Base-by-base conservation (phyloP, 805 yeast species). In the Metschnikowia continentalis region DNA sequence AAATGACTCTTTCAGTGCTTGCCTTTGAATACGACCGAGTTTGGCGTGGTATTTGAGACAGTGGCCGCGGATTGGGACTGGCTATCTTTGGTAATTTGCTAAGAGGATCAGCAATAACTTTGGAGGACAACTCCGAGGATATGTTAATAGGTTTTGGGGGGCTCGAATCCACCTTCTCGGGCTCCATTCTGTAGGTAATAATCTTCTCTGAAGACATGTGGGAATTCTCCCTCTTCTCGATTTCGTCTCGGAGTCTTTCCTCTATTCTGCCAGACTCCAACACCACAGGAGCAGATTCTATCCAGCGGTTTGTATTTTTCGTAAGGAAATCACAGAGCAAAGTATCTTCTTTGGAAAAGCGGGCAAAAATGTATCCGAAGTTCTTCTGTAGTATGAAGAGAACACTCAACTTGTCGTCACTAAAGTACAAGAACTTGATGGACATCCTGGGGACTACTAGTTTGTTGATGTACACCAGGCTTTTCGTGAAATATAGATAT, bases 381-480 rank as follows among this genome's bases (percentile, higher is more conserved):
- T 46, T 53, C 46, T 56, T 56, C 46, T 42, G 49, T 6, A 56
- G 42, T 35, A 58, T 50, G 30, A 58, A 33, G 7, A 56, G 42
- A 5, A 47, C 53, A 19, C 48, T 37, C 33, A 14, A 11, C 14
- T 32, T 35, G 41, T 48, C 50, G 5, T 47, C 41, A 20, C 52
- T 47, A 42, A 56, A 53, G 46, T 26, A 48, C n/a, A 52, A 53
- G 15, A 40, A 14, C 30, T 41, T 47, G 30, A 56, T 32, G 36
- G 55, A 37, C 32, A 36, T 39, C 13, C 44, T 42, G 38, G 59
- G 56, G 6, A 58, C 42, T 23, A 49, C 57, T 57, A 58, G 47
- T 39, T 52, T 53, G 47, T 58, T 59, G 6, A 58, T 47, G 39
- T 42, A 52, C 10, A 55, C 58, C 32, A 32, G 35, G 32, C 44